phyloP scores from a whole-genome alignment of 768 basidiomycete genomes.

The Cyclocybe aegerita region DNA sequence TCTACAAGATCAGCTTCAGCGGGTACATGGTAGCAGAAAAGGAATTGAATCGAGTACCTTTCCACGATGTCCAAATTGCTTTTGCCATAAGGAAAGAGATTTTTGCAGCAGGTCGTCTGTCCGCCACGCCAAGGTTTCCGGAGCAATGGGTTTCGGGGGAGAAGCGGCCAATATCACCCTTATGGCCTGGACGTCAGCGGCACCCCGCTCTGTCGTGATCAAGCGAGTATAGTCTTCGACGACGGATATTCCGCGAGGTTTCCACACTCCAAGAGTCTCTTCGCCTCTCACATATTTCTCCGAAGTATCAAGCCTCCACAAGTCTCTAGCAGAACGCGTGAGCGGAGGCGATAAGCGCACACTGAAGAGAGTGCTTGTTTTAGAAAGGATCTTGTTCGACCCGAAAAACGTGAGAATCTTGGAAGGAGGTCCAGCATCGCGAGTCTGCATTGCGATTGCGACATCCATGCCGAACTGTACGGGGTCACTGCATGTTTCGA shows the following conservation, averaged over 20 bases:
- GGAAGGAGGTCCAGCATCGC: constrained; percentile 84
- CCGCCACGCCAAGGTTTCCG: constrained; percentile 63
- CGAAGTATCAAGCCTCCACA: constrained; percentile 94
- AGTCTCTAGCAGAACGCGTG: constrained; percentile 82
- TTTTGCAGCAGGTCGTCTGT: constrained; percentile 63
- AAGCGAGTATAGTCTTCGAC: constrained; percentile 83
- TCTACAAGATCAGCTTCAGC: constrained; percentile 44
- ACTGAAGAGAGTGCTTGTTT: constrained; percentile 82
- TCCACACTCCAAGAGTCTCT: constrained; percentile 81
- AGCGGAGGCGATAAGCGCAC: constrained; percentile 80
- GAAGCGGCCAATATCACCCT: constrained; percentile 69
- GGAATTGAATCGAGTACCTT: constrained; percentile 50
- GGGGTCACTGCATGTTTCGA: constrained; percentile 84
- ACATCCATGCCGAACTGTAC: constrained; percentile 89
- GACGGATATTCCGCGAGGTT: constrained; percentile 82
- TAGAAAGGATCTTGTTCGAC: constrained; percentile 72
- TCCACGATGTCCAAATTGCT: constrained; percentile 71
- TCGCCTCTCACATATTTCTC: constrained; percentile 95
- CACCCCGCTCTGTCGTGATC: constrained; percentile 66
- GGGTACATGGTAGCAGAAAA: constrained; percentile 6
- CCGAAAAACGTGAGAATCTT: constrained; percentile 76
- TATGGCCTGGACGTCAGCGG: constrained; percentile 90
- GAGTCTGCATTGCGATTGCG: constrained; percentile 77
- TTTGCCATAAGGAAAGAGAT: constrained; percentile 81
- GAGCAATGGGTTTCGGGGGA: constrained; percentile 45